Conservation (phyloP, 768 basidiomycete species). For the Trametes cingulata region DNA sequence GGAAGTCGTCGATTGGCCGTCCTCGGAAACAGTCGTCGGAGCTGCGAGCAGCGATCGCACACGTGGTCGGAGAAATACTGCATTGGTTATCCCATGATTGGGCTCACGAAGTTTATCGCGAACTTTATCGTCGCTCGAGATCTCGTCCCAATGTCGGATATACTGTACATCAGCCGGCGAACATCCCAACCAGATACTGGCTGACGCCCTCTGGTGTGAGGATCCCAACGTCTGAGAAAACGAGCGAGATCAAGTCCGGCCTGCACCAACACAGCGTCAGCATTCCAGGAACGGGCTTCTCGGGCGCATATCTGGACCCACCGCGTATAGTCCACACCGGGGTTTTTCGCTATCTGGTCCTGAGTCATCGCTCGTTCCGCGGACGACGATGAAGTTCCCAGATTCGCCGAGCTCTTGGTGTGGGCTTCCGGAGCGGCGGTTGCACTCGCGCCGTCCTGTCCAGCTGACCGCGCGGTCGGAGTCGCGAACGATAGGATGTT, state of each 20-base stretch:
- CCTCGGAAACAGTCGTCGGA: conserved; percentile 14
- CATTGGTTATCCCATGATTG: conserved; percentile 23
- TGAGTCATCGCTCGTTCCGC: conserved; percentile 61
- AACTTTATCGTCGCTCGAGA: conserved; percentile 36
- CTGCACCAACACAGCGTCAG: conserved; percentile 39
- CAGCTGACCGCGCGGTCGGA: conserved; percentile 22
- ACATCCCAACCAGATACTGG: conserved; percentile 95
- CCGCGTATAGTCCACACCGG: conserved; percentile 94
- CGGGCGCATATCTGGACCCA: conserved; percentile 32
- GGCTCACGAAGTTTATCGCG: conserved; percentile 37
- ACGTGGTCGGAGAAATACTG: conserved; percentile 26
- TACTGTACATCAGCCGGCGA: conserved; percentile 57
- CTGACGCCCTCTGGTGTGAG: conserved; percentile 92
- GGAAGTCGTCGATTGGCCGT: conserved; percentile 1
- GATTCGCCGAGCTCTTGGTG: conserved; percentile 3
- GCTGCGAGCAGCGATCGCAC: conserved; percentile 11
- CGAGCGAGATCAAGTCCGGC: conserved; percentile 90
- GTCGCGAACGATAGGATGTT: conserved; percentile 71
- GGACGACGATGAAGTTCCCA: conserved; percentile 15
- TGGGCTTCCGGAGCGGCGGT: background rate
- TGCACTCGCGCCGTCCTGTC: conserved; percentile 15
- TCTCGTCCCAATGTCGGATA: conserved; percentile 25
- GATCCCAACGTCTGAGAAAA: conserved; percentile 93
- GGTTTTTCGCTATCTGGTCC: conserved; percentile 82
- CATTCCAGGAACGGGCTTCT: conserved; percentile 5